Evolutionary conservation across 805 yeast genomes (phyloP).

Genomic region (Candida nanaspora): DNA sequence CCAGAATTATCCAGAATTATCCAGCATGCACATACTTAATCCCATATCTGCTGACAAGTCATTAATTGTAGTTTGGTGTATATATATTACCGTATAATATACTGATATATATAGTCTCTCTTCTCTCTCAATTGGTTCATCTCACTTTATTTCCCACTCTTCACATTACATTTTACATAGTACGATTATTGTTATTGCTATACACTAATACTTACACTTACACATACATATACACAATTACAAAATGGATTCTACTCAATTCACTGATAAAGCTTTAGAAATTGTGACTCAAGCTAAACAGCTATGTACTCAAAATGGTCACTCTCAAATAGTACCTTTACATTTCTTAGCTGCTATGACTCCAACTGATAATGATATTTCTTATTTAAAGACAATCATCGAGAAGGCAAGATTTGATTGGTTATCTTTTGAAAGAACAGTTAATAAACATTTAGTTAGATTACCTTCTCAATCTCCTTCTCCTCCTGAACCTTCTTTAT

Average conservation of each 20-base stretch:
- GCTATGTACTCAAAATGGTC: constrained; percentile 77
- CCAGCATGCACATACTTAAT: too few species aligned
- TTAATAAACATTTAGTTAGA: constrained; percentile 75
- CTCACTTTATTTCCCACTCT: too few species aligned
- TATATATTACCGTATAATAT: too few species aligned
- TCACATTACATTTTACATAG: too few species aligned
- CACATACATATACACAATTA: background rate
- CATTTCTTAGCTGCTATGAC: constrained; percentile 91
- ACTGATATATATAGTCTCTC: too few species aligned
- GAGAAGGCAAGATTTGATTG: constrained; percentile 89
- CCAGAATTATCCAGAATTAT: too few species aligned
- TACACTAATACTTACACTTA: background rate
- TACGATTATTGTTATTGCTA: too few species aligned
- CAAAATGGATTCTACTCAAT: constrained; percentile 62
- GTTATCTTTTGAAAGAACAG: constrained; percentile 67
- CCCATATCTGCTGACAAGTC: too few species aligned
- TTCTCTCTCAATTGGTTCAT: too few species aligned
- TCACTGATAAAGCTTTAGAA: constrained; percentile 88
- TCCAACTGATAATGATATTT: constrained; percentile 41
- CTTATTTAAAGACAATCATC: constrained; percentile 72
- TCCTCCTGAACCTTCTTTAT: constrained; percentile 71
- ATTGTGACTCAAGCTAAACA: constrained; percentile 74
- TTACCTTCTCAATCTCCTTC: constrained; percentile 87
- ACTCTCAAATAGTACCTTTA: constrained; percentile 78
- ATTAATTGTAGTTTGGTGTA: too few species aligned